Conservation (phyloP, 1,139 yeast genomes). For the Pichia inconspicua region DNA sequence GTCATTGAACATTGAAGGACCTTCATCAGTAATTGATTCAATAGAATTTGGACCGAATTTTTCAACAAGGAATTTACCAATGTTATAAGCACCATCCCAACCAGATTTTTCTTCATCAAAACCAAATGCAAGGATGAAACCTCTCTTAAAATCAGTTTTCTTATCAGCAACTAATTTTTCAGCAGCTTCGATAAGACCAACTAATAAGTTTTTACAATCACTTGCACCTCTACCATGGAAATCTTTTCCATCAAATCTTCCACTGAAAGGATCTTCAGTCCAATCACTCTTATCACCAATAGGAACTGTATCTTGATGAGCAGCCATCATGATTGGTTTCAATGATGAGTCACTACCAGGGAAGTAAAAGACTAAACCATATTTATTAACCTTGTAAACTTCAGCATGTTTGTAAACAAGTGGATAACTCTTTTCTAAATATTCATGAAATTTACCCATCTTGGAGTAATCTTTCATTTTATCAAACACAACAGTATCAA, state of each 20-base stretch:
- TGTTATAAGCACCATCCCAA: conserved; percentile 42
- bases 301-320: conserved; percentile 83
- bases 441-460: conserved; percentile 36
- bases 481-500: conserved; percentile 60
- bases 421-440: conserved; percentile 38
- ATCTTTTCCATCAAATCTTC: conserved; percentile 51
- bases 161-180: conserved; percentile 42
- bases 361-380: conserved; percentile 30
- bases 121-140: conserved; percentile 55
- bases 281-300: conserved; percentile 53
- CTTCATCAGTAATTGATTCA: conserved; percentile 60
- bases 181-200: conserved; percentile 51
- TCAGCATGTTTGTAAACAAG: conserved; percentile 32
- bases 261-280: conserved; percentile 66
- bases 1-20: conserved; percentile 37
- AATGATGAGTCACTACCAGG: conserved; percentile 41
- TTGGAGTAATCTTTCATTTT: conserved; percentile 31
- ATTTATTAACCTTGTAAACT: conserved; percentile 36
- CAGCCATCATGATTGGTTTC: conserved; percentile 62
- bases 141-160: conserved; percentile 42
- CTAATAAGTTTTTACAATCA: conserved; percentile 55
- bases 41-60: conserved; percentile 50
- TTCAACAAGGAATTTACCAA: conserved; percentile 37
- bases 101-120: conserved; percentile 72
- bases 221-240: conserved; percentile 62